Evolutionary conservation across 176 grass and related monocot species (phyloP), one percentile per base, ranked within the genome.

Genomic region (Carex parvula): DNA sequence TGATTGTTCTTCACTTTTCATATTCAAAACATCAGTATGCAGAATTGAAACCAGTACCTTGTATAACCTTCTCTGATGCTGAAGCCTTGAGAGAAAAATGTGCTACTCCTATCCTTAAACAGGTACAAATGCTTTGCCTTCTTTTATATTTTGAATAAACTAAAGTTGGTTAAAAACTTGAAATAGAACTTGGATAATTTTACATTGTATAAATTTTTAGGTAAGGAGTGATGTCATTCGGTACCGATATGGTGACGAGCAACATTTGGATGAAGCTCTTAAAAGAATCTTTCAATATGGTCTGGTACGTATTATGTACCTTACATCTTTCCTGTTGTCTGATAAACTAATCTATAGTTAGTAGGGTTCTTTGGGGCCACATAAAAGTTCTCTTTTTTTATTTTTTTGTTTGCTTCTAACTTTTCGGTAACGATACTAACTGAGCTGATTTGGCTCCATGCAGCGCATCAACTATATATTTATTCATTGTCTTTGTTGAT

Each of bases 241-340:
- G 54, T 97, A 82, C 84, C 87, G 94, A 64, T 97, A 97, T 60
- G 92, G 94, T 92, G 94, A 97, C 84, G 94, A 97, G 61, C 94
- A 97, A 70, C 92, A 97, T 61, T 81, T 94, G 79, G 94, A 97
- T 20, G 94, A 97, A 87, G 94, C 92, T 3, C 67, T 97, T 63
- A 92, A 97, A 61, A 58, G 94, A 82, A 97, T 97, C 72, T 97
- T 97, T 85, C 94, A 97, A 86, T 97, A 97, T 84, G 94, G 94
- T 63, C 90, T 90, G 92, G 94, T 97, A 91, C 83, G 81, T 89
- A 64, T 44, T 64, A 39, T 52, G 89, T 97, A 92, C 85, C 39
- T 4, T 46, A 54, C 22, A 58, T 48, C 15, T 83, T 83, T 46
- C 3, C 54, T 56, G 44, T 18, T 30, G 17, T 83, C 39, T 54